Base-by-base conservation (phyloP, 2,329 filamentous ascomycete genomes). In the Ophiostoma triangulosporum region DNA sequence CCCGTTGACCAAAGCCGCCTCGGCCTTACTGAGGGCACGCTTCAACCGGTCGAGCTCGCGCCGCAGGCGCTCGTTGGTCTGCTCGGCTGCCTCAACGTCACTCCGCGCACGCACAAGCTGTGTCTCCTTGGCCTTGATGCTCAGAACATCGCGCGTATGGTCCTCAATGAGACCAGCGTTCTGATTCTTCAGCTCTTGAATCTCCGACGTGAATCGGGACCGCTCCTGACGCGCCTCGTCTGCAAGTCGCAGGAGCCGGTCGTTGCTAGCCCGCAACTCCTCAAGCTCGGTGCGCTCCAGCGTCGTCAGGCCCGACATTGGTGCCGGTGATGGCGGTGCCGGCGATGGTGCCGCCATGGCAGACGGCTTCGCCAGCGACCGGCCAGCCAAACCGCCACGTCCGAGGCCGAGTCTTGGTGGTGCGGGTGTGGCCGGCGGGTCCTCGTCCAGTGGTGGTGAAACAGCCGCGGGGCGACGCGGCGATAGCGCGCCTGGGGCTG, bases 121-220 rank as follows among this genome's bases (percentile, higher is more conserved):
- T 3, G 93, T 97, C 68, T 98, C 93, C 69, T 98, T 98, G 14
- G 93, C 93, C 67, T 97, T 97, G 70, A 98, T 94, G 61, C 89
- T 93, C 40, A 98, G 75, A 0, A 96, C 88, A 62, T 98, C 91
- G 48, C 91, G 79, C 0, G 93, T 98, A 66, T 97, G 91, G 62
- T 97, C 91, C 68, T 98, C 93, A 57, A 98, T 98, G 32, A 98
- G 75, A 58, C 93, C 86, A 24, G 93, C 93, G 63, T 98, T 98
- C 65, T 96, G 88, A 62, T 95, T 94, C 69, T 96, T 94, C 29
- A 98, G 77, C 68, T 97, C 93, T 60, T 91, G 85, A 40, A 97
- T 84, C 66, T 96, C 88, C 0, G 88, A 93, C 56, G 82, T 78
- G 49, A 95, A 77, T 63, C 84, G 90, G 55, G 83, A 80, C 57